Evolutionary conservation across 2,329 filamentous ascomycete species (phyloP).

Genomic region (Septoria linicola): DNA sequence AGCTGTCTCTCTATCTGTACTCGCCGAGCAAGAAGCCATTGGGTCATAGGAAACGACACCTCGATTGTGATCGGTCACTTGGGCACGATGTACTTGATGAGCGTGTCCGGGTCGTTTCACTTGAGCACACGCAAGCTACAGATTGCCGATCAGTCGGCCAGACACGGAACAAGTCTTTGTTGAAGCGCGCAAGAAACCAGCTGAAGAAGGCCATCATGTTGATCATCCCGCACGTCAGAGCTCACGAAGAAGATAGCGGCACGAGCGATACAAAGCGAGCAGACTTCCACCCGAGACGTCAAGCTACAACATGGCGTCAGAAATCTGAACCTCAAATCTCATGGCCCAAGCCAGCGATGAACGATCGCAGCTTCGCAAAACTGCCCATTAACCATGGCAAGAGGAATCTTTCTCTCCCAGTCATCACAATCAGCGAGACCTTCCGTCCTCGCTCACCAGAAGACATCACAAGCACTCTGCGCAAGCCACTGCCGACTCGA

Average conservation of each 20-base stretch:
- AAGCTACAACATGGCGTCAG: too few species aligned
- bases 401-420: neutral
- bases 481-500: neutral
- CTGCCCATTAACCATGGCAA: neutral
- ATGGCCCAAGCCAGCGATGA: neutral
- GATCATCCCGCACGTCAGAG: neutral
- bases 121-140: too few species aligned
- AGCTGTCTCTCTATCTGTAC: constrained; percentile 6
- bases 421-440: neutral
- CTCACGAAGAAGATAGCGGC: neutral
- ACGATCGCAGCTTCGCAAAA: neutral
- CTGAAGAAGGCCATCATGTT: neutral
- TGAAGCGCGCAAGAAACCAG: neutral
- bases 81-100: too few species aligned
- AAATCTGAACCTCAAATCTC: too few species aligned
- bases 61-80: too few species aligned
- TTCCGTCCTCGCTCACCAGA: neutral
- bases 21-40: neutral
- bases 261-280: too few species aligned
- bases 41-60: too few species aligned
- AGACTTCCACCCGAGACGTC: too few species aligned
- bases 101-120: too few species aligned
- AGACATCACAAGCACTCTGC: neutral
- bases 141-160: too few species aligned
- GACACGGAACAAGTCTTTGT: neutral